Base-by-base conservation (phyloP, 1,284 basidiomycete species). In the Ceratobasidium theobromae region DNA sequence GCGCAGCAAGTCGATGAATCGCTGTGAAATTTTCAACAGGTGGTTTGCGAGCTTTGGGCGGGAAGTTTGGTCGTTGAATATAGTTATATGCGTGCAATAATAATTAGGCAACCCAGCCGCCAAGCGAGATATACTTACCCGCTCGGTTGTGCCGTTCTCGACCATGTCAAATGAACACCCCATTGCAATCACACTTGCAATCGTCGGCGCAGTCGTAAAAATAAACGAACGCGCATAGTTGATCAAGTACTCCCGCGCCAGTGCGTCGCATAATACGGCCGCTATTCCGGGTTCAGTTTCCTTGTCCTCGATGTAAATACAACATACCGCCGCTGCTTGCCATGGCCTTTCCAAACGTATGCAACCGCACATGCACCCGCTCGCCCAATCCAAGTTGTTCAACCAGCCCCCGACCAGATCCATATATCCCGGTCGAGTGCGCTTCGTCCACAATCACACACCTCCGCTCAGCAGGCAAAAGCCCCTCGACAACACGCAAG, bases 191-290 rank as follows among this genome's bases (percentile, higher is more conserved):
- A 95, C 82, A 72, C 86, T 93, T 16, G 87, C 81, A 69, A 86
- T 84, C 66, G 87, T 86, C 69, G 92, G 81, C 0, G 91, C 85
- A 0, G 93, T 96, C 0, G 92, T 95, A 77, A 92, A 97, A 65
- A 96, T 92, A 53, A 98, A 80, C 3, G 94, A 86, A 32, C 95
- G 82, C 0, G 94, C 94, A 77, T 97, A 98, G 75, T 98, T 98
- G 74, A 97, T 79, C 21, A 98, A 79, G 76, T 95, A 98, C 68
- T 89, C 84, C 5, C 89, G 84, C 32, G 94, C 82, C 1, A 92
- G 79, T 1, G 82, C 79, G 16, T 82, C 87, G 41, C 86, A 88
- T 25, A 97, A 52, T 43, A 38, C 38, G 54, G 11, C 51, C 23
- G 23, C 5, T 21, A 55, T 5, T 25, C 27, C 21, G 32, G 32